These are phyloP conservation scores for Vitis hybrid DNA, from an alignment of 177 flowering plant species.

Conservation along the genomic window DNA sequence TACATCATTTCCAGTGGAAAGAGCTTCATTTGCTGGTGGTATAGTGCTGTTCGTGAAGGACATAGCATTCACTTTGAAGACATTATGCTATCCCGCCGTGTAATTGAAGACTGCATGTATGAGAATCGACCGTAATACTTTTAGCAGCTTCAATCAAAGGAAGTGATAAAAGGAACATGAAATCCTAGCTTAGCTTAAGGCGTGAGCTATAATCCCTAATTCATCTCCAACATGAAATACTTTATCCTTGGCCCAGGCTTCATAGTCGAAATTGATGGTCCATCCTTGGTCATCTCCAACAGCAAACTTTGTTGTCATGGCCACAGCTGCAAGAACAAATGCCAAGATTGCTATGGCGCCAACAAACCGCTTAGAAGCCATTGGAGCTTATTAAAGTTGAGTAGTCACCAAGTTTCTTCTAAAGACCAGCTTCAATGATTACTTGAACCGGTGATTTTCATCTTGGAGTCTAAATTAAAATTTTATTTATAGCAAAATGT, in stretches of 20 bases:
- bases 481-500: too few species aligned
- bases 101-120: constrained; percentile 22
- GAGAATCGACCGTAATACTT: too few species aligned
- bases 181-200: too few species aligned
- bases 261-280: constrained; percentile 43
- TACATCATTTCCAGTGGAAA: constrained; percentile 18
- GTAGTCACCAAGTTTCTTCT: too few species aligned
- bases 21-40: constrained; percentile 5
- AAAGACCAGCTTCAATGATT: too few species aligned
- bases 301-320: background rate
- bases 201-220: background rate
- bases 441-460: too few species aligned
- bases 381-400: too few species aligned
- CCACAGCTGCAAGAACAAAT: background rate
- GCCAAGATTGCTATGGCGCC: background rate
- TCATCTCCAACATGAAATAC: constrained; percentile 11
- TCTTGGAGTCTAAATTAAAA: too few species aligned
- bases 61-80: constrained; percentile 22
- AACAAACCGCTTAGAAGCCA: too few species aligned
- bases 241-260: constrained; percentile 10
- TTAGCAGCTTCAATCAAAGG: too few species aligned
- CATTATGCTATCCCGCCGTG: constrained; percentile 19
- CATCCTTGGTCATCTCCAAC: constrained; percentile 43
- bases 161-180: too few species aligned
- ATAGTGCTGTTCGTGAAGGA: constrained; percentile 13